phyloP scores from a whole-genome alignment of 495 filamentous ascomycete genomes.

The Staphylotrichum tortipilum region DNA sequence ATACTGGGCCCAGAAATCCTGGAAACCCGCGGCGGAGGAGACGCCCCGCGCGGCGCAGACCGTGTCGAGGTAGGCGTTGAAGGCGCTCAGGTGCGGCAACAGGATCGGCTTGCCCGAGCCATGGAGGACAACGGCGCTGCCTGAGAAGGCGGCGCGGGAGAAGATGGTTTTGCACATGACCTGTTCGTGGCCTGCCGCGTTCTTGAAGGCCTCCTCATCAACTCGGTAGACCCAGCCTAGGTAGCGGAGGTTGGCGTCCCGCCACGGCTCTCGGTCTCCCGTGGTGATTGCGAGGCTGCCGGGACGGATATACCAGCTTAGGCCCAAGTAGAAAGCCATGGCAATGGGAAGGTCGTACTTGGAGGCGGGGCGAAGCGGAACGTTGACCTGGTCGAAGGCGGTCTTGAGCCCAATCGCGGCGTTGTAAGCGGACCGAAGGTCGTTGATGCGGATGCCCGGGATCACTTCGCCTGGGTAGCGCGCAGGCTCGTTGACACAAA shows the following conservation, averaged over 20 bases:
- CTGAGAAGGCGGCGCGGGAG: background rate
- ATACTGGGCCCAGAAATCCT: background rate
- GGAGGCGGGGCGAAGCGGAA: background rate
- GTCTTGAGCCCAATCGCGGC: background rate
- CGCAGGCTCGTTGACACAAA: background rate
- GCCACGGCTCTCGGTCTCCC: background rate
- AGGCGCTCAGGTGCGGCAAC: background rate
- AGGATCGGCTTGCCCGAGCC: background rate
- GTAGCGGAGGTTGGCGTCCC: background rate
- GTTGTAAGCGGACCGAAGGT: background rate
- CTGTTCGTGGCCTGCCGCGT: background rate
- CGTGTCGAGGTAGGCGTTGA: background rate
- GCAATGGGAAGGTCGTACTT: background rate
- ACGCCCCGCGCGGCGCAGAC: background rate
- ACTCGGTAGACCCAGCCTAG: background rate
- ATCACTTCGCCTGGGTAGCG: background rate
- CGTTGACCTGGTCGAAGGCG: background rate
- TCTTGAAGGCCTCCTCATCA: background rate
- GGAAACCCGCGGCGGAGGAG: background rate
- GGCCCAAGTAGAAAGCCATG: slow-evolving; percentile 1
- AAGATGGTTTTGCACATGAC: background rate
- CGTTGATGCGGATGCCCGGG: slow-evolving; percentile 2
- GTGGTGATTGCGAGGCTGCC: background rate
- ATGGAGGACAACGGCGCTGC: background rate
- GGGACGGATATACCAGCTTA: background rate